Conservation (phyloP, 768 basidiomycete genomes). For the Pisolithus albus region DNA sequence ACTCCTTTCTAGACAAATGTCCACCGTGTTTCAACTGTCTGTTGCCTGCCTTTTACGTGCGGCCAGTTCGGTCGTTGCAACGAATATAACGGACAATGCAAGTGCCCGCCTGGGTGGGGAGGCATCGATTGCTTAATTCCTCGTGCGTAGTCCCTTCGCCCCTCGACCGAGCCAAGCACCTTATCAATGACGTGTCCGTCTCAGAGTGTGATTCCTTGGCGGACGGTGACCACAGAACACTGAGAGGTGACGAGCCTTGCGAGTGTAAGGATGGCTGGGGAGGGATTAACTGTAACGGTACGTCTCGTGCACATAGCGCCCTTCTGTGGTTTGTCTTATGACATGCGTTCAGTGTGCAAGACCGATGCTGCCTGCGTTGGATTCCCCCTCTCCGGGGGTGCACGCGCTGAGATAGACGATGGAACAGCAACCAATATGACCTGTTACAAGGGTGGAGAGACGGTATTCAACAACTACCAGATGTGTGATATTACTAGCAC, state of each 20-base stretch:
- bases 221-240: constrained; percentile 78
- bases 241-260: constrained; percentile 72
- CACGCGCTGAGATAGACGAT: constrained; percentile 34
- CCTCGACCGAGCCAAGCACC: neutral
- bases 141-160: constrained; percentile 45
- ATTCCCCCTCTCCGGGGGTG: constrained; percentile 57
- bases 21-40: constrained; percentile 96
- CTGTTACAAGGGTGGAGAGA: constrained; percentile 89
- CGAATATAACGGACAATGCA: constrained; percentile 89
- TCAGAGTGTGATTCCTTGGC: constrained; percentile 91
- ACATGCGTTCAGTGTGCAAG: constrained; percentile 63
- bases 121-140: constrained; percentile 93
- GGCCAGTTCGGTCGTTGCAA: constrained; percentile 91
- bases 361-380: constrained; percentile 70
- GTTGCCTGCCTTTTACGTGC: constrained; percentile 83
- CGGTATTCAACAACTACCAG: constrained; percentile 93
- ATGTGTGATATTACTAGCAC: constrained; percentile 97
- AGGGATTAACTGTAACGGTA: constrained; percentile 97
- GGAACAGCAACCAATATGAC: constrained; percentile 62
- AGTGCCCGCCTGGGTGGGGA: constrained; percentile 96
- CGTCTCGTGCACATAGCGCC: constrained; percentile 14
- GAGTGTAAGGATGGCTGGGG: constrained; percentile 93
- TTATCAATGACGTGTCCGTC: neutral
- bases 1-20: constrained; percentile 42
- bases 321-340: neutral